These are phyloP conservation scores for Pythium sp. DNA, from an alignment of 352 stramenopile species.

Conservation along the genomic window DNA sequence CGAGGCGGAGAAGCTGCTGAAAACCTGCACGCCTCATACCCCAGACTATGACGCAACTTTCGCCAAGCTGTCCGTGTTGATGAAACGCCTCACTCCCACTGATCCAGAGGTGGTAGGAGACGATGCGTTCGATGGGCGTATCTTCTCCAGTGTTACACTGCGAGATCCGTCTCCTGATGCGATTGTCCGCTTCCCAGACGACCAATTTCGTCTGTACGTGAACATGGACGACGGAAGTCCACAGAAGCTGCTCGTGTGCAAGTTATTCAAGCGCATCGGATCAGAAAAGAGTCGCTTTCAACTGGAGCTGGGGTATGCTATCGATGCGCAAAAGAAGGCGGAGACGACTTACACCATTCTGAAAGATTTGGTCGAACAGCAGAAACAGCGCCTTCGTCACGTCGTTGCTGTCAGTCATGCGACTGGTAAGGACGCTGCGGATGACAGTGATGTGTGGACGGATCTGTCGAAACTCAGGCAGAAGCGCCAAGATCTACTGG, in stretches of 20 bases:
- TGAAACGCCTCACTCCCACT: slow-evolving; percentile 22
- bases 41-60: slow-evolving; percentile 23
- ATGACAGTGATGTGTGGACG: slow-evolving; percentile 26
- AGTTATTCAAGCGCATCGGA: slow-evolving; percentile 52
- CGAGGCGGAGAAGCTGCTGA: slow-evolving; percentile 26
- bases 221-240: slow-evolving; percentile 15
- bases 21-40: slow-evolving; percentile 13
- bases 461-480: slow-evolving; percentile 45
- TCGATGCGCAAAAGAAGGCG: slow-evolving; percentile 24
- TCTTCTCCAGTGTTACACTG: slow-evolving; percentile 39
- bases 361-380: slow-evolving; percentile 34
- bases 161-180: slow-evolving; percentile 42
- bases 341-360: slow-evolving; percentile 28
- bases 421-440: slow-evolving; percentile 18
- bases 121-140: slow-evolving; percentile 22
- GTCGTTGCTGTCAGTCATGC: slow-evolving; percentile 28
- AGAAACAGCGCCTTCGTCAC: slow-evolving; percentile 33
- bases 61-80: slow-evolving; percentile 19
- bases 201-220: slow-evolving; percentile 45
- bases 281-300: slow-evolving; percentile 25
- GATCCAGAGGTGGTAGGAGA: not conserved
- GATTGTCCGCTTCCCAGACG: slow-evolving; percentile 41
- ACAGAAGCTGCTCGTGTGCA: slow-evolving; percentile 39
- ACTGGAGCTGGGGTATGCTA: slow-evolving; percentile 19
- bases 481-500: slow-evolving; percentile 33